Conservation (phyloP, 257 asterid genomes). For the Hygrophila difformis region DNA sequence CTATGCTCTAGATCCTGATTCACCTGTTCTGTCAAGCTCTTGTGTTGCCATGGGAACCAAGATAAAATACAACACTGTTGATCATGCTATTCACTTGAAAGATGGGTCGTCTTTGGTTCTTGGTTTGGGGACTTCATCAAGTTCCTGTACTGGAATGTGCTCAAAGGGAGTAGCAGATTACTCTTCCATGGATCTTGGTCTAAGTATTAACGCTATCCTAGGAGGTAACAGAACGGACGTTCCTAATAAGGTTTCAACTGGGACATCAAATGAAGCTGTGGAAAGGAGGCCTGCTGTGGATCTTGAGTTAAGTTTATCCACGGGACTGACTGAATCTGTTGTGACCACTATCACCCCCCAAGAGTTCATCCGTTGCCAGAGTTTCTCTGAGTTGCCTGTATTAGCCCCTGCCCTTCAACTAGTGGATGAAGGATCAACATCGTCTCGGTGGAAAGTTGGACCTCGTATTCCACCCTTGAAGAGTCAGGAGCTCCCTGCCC, state of each 20-base stretch:
- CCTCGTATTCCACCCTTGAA: slow-evolving; percentile 33
- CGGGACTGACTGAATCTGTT: slow-evolving; percentile 43
- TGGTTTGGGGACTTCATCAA: slow-evolving; percentile 37
- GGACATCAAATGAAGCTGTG: slow-evolving; percentile 13
- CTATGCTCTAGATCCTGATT: slow-evolving; percentile 20
- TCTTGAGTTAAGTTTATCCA: slow-evolving; percentile 52
- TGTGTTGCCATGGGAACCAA: slow-evolving; percentile 25
- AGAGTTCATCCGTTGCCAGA: slow-evolving; percentile 19
- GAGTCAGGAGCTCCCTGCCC: slow-evolving; percentile 10
- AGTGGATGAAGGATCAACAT: slow-evolving; percentile 61
- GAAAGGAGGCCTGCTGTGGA: slow-evolving; percentile 28
- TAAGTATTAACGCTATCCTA: slow-evolving; percentile 25
- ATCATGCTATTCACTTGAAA: slow-evolving; percentile 14
- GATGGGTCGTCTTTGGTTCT: slow-evolving; percentile 40
- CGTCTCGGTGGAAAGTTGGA: slow-evolving; percentile 45
- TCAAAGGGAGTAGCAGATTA: slow-evolving; percentile 32
- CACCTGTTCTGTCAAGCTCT: slow-evolving; percentile 18
- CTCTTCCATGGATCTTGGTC: slow-evolving; percentile 35
- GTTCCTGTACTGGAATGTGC: slow-evolving; percentile 29
- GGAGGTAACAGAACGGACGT: slow-evolving; percentile 15
- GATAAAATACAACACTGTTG: slow-evolving; percentile 26
- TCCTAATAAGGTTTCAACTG: slow-evolving; percentile 16
- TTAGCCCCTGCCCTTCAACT: slow-evolving; percentile 17
- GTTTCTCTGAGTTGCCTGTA: slow-evolving; percentile 18
- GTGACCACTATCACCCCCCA: slow-evolving; percentile 26